Percentiles rank a stretch among this genome's conserved stretches.
Evolutionary conservation across 2,329 filamentous ascomycete species (phyloP).

Genomic region (Aotearoamyces nothofagi): DNA sequence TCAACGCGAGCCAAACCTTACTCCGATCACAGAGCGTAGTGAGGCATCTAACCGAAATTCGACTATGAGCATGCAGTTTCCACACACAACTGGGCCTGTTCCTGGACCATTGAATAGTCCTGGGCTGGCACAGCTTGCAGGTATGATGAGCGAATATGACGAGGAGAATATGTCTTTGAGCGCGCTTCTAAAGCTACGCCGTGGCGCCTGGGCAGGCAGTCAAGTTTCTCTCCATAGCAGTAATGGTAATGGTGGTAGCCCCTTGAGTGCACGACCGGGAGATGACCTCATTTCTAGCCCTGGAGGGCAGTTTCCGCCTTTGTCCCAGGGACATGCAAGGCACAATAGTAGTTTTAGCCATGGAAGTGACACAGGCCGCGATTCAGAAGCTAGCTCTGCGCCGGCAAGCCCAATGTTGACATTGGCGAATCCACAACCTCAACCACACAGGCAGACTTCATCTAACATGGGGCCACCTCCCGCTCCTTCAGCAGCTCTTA

Average conservation of each 20-base stretch:
- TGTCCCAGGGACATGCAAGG: conserved; percentile 6
- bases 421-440: not conserved
- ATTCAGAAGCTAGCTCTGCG: conserved; percentile 2
- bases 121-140: conserved; percentile 62
- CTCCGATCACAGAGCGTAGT: conserved; percentile 88
- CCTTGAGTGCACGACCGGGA: conserved; percentile 10
- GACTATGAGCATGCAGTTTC: conserved; percentile 64
- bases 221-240: conserved; percentile 53
- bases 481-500: not conserved
- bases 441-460: not conserved
- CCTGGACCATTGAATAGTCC: conserved; percentile 45
- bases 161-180: conserved; percentile 51
- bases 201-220: conserved; percentile 68
- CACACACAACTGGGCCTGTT: conserved; percentile 26
- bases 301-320: conserved; percentile 9
- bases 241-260: conserved; percentile 20
- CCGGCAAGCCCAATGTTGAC: conserved; percentile 1
- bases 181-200: conserved; percentile 53
- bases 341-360: conserved; percentile 1
- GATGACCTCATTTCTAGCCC: conserved; percentile 13
- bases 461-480: not conserved
- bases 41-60: conserved; percentile 95
- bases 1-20: conserved; percentile 78
- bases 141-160: conserved; percentile 39
- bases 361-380: conserved; percentile 1